A percentile compares a stretch with the other conserved stretches of the same genome.
Evolutionary conservation across 169 alveolate species (phyloP).

Genomic region (Plasmodium vivax): DNA sequence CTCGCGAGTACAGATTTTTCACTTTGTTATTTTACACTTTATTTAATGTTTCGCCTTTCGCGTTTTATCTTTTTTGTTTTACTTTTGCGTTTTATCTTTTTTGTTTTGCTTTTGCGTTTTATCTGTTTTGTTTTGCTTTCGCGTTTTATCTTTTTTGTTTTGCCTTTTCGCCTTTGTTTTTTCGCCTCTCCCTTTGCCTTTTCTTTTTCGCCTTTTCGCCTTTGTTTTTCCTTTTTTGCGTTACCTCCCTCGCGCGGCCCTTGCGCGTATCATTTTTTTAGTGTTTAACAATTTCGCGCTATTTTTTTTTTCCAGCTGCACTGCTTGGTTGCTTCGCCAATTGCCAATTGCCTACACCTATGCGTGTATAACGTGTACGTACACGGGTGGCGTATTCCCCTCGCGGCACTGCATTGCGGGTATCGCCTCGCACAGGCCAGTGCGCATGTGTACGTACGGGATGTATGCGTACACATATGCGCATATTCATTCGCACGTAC

Average conservation of each 20-base stretch:
- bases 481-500: too few species aligned
- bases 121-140: background rate
- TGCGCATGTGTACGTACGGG: background rate
- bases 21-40: background rate
- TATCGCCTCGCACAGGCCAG: background rate
- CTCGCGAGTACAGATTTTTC: background rate
- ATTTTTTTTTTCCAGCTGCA: background rate
- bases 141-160: background rate
- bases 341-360: background rate
- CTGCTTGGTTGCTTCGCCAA: background rate
- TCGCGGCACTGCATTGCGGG: constrained; percentile 1
- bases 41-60: background rate
- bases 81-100: background rate
- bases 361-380: background rate
- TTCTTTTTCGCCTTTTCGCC: background rate
- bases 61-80: background rate
- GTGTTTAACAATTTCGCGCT: background rate
- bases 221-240: background rate
- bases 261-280: background rate
- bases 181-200: too few species aligned
- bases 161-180: background rate
- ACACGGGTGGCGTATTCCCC: background rate
- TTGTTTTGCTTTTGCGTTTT: background rate
- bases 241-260: background rate
- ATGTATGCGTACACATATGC: background rate